A percentile compares a stretch with the other conserved stretches of the same genome.
phyloP scores from a whole-genome alignment of 75 land plant species.

The Cryptomeria japonica region DNA sequence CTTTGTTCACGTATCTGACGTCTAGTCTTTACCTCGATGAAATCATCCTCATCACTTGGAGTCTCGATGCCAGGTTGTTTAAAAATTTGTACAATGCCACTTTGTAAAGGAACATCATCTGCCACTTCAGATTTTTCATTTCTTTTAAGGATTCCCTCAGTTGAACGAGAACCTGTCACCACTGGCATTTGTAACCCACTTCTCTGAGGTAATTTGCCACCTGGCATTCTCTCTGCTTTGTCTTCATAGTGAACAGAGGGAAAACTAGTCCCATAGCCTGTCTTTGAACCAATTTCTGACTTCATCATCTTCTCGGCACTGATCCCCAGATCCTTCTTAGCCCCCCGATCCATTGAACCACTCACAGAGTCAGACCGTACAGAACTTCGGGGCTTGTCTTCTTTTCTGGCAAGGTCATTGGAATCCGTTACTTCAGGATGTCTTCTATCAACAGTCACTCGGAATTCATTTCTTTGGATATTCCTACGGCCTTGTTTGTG shows the following conservation, averaged over 20 bases:
- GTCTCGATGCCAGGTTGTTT: slow-evolving; percentile 81
- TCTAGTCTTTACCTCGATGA: slow-evolving; percentile 90
- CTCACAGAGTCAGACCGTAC: slow-evolving; percentile 1
- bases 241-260: slow-evolving; percentile 17
- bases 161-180: slow-evolving; percentile 8
- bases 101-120: slow-evolving; percentile 65
- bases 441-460: slow-evolving; percentile 37
- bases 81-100: slow-evolving; percentile 76
- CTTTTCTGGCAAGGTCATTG: slow-evolving; percentile 12
- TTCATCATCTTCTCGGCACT: slow-evolving; percentile 17
- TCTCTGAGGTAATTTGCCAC: slow-evolving; percentile 29
- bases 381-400: slow-evolving; percentile 21
- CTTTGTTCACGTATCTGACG: slow-evolving; percentile 90
- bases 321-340: slow-evolving; percentile 16
- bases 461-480: slow-evolving; percentile 54
- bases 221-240: slow-evolving; percentile 17
- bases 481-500: slow-evolving; percentile 48
- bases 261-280: slow-evolving; percentile 5
- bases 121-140: slow-evolving; percentile 43
- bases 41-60: slow-evolving; percentile 92
- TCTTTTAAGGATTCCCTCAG: slow-evolving; percentile 43
- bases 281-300: slow-evolving; percentile 10
- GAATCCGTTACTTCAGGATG: slow-evolving; percentile 13
- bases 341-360: slow-evolving; percentile 13
- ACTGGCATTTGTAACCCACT: slow-evolving; percentile 18